Evolutionary conservation across 169 alveolate genomes (phyloP).

Genomic region (Prorocentrum cordatum): DNA sequence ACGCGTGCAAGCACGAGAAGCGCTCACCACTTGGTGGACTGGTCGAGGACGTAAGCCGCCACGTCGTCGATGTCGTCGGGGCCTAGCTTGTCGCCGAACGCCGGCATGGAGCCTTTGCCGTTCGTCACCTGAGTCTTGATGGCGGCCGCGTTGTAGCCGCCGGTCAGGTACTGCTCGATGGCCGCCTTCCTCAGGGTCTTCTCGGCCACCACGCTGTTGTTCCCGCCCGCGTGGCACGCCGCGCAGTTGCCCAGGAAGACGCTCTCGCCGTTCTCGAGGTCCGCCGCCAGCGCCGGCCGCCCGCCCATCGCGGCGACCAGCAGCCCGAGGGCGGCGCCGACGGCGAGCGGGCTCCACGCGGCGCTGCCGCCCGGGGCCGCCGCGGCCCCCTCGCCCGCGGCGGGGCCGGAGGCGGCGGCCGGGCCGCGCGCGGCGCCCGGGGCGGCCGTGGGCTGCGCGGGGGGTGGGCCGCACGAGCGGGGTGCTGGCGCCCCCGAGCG

Average conservation of each 20-base stretch:
- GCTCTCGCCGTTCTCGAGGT: slow-evolving; percentile 54
- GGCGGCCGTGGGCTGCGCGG: too few relatives aligned
- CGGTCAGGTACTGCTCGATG: slow-evolving; percentile 16
- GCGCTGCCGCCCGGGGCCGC: background rate
- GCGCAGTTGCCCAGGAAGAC: slow-evolving; percentile 37
- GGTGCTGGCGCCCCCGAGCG: too few relatives aligned
- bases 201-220: slow-evolving; percentile 47
- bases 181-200: slow-evolving; percentile 46
- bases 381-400: too few relatives aligned
- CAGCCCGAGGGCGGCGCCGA: slow-evolving; percentile 38
- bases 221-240: slow-evolving; percentile 46
- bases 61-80: slow-evolving; percentile 61
- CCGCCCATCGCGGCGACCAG: slow-evolving; percentile 7
- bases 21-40: slow-evolving; percentile 35
- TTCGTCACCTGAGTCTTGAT: slow-evolving; percentile 43
- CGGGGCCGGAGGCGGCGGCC: too few relatives aligned
- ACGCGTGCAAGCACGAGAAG: too few relatives aligned
- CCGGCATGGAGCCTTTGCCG: slow-evolving; percentile 67
- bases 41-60: background rate
- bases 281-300: slow-evolving; percentile 38
- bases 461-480: too few relatives aligned
- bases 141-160: slow-evolving; percentile 18
- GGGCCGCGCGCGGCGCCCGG: too few relatives aligned
- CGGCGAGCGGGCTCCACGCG: slow-evolving; percentile 20
- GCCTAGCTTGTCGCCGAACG: slow-evolving; percentile 64